Evolutionary conservation across 768 basidiomycete genomes (phyloP), one percentile per base, ranked within the genome.

Genomic region (Mycena leptocephala): DNA sequence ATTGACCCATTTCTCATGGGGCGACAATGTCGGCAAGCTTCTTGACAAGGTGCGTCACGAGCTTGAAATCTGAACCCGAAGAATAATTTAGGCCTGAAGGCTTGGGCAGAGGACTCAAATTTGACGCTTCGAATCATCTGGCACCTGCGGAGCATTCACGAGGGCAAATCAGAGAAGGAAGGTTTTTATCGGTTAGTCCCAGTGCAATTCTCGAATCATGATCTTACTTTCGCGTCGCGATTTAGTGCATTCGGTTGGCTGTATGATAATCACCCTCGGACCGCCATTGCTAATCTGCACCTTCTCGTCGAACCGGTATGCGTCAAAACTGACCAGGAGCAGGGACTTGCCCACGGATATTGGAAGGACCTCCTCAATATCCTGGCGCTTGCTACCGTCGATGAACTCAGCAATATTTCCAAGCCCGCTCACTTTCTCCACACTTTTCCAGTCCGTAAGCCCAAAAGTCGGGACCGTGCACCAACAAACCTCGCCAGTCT

Each of bases 301-400:
- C 80, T 86, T 71, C 85, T 94, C 6, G 89, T 93, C 46, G 85
- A 88, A 11, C 92, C 91, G 0, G 87, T 90, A 10, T 91, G 92
- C 80, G 63, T 71, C 6, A 81, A 82, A 48, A 72, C 79, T 22
- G 86, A 82, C 79, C 78, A 82, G 72, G 76, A 81, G 63, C 43
- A 76, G 28, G 72, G 79, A 35, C 68, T 81, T 24, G 74, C 86
- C 16, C 94, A 95, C 62, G 94, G 94, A 0, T 94, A 92, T 79
- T 95, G 93, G 92, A 95, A 95, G 80, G 94, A 95, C 78, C 86
- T 95, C 26, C 88, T 94, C 66, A 93, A 94, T 65, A 91, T 95
- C 62, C 85, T 95, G 6, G 88, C 90, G 5, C 87, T 95, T 33
- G 92, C 91, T 14, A 87, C 91, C 1, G 81, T 88, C 20, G 90